Evolutionary conservation across 2,329 filamentous ascomycete species (phyloP), one percentile per base, ranked within the genome.

Genomic region (Nannizzia gypsea): DNA sequence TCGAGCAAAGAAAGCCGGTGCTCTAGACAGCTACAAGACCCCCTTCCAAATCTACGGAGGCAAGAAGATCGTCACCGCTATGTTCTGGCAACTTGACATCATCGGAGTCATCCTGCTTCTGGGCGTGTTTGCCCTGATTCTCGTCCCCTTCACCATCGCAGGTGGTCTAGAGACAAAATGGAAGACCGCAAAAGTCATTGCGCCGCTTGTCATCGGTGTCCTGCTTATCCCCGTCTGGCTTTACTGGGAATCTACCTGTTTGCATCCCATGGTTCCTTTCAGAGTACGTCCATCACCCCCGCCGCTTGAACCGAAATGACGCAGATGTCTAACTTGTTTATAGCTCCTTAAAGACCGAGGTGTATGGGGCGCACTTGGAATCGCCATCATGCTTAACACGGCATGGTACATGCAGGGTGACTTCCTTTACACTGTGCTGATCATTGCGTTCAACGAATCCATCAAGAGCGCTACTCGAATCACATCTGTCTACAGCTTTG

Each of bases 341-440:
- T 36, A 73, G 59, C 74, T 84, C 1, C 76, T 87, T 66, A 83
- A 80, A 69, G 83, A 87, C 66, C 82, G 84, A 22, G 78, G 77
- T n/a, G 78, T 86, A 26, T 86, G 83, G 82, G 82, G 77, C 3
- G 78, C 84, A 3, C 70, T 87, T 31, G 82, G 80, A 2, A 83
- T 87, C 48, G 83, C 78, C 6, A 62, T 76, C 54, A 71, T 80
- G 65, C 74, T 83, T 66, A 82, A 81, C 72, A 81, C 80, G 66
- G 69, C 71, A 0, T 86, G 83, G 83, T 80, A 79, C 62, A 76
- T 85, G 70, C 84, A 87, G 69, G 81, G 80, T 22, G 81, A 85
- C 66, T 86, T 81, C 68, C 76, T 87, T 2, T 86, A 80, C 71
- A 84, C 83, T 0, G 79, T 86, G 1, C 77, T 87, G 1, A 68